Base-by-base conservation (phyloP, 441 rosid genomes). In the Erodium texanum region DNA sequence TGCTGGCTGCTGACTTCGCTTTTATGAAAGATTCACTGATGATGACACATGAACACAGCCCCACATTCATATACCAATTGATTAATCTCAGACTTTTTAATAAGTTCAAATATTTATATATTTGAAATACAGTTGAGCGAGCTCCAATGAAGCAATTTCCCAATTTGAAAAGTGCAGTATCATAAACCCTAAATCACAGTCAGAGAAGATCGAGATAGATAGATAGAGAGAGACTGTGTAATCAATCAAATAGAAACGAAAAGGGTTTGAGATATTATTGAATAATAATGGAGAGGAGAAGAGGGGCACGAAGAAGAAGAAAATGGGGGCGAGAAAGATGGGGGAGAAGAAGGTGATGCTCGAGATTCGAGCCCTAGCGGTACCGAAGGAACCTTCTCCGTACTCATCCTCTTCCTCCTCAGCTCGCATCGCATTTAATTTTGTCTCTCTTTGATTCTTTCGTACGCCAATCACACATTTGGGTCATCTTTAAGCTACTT, bases 301-400 rank as follows among this genome's bases (percentile, higher is more conserved):
- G 34, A 29, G 34, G 34, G 6, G 34, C 6, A n/a, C n/a, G n/a
- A 15, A 9, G 50, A 16, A 0, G 56, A 50, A 27, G 64, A 65
- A 50, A 45, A 58, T 18, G 38, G 24, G 2, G 4, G 0, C 14
- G 6, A 24, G 45, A 22, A 45, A 34, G n/a, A 58, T 54, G 64
- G 72, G 16, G 48, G 65, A 62, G 29, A 38, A 45, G 23, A 56
- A 24, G 62, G 71, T 67, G 52, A 27, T 65, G 59, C 62, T 76
- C 67, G 91, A 85, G 86, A 83, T 85, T 96, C 84, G 86, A 80
- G 92, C 82, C 67, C 73, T 66, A 82, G 84, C 83, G 65, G 75
- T 72, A 81, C 81, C 74, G 81, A 80, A 65, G 86, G 79, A 82
- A 75, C 77, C 80, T 84, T 76, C 87, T 85, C 85, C 77, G 76